Conservation (phyloP, 495 filamentous ascomycete genomes). For the Podospora pseudocomata region DNA sequence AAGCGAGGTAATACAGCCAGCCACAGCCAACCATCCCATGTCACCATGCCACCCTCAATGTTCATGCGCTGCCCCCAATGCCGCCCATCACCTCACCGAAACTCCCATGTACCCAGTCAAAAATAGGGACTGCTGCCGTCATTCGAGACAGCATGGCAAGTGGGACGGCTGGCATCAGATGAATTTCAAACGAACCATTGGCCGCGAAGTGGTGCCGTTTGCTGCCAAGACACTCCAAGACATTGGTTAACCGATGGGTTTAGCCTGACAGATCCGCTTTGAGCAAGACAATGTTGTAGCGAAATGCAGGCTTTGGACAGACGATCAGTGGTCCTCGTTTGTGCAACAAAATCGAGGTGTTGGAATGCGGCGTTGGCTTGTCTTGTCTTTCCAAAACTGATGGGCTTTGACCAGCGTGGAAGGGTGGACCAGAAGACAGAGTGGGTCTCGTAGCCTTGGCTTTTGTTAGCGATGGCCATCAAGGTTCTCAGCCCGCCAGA, state of each 20-base stretch:
- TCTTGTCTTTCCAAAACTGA: background rate
- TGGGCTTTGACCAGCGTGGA: background rate
- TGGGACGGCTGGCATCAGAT: background rate
- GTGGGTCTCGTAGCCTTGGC: background rate
- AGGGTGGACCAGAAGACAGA: background rate
- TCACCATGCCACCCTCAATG: background rate
- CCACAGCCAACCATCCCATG: constrained; percentile 1
- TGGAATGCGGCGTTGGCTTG: background rate
- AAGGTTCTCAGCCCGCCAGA: constrained; percentile 4
- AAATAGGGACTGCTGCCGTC: background rate
- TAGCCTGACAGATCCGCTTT: background rate
- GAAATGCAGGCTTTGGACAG: constrained; percentile 1
- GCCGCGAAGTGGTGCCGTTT: constrained; percentile 1
- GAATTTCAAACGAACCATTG: background rate
- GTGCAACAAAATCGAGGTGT: background rate
- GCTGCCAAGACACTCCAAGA: constrained; percentile 9
- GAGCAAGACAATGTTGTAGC: background rate
- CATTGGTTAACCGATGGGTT: constrained; percentile 9
- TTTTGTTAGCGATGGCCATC: constrained; percentile 8
- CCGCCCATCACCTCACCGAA: background rate
- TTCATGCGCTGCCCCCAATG: background rate
- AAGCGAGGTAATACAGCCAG: background rate
- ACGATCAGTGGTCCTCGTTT: background rate
- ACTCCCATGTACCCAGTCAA: constrained; percentile 2
- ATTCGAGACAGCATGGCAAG: background rate